Evolutionary conservation across 768 basidiomycete genomes (phyloP).

Genomic region (Kwoniella sp.): DNA sequence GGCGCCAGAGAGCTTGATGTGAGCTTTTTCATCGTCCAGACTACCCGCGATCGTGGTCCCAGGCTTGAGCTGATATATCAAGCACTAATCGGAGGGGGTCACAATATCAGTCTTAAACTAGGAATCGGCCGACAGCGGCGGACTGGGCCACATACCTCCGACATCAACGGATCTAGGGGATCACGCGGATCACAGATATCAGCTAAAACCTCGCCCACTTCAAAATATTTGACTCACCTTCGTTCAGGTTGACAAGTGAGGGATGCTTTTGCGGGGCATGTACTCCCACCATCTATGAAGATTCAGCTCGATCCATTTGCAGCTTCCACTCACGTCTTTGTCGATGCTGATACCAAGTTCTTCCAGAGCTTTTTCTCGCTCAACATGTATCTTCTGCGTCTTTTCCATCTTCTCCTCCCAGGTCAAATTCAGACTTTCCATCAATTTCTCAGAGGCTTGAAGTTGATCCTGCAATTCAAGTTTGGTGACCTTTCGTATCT

Average conservation of each 20-base stretch:
- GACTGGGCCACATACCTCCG: slow-evolving; percentile 65
- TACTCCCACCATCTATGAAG: slow-evolving; percentile 77
- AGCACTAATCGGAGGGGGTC: slow-evolving; percentile 30
- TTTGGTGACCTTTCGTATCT: slow-evolving; percentile 92
- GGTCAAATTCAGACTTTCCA: slow-evolving; percentile 89
- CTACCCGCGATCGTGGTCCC: slow-evolving; percentile 84
- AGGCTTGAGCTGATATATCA: slow-evolving; percentile 75
- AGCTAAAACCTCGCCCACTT: slow-evolving; percentile 12
- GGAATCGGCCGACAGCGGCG: no score
- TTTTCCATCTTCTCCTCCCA: slow-evolving; percentile 83
- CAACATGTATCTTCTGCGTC: slow-evolving; percentile 92
- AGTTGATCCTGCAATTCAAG: slow-evolving; percentile 97
- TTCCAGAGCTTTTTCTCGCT: slow-evolving; percentile 95
- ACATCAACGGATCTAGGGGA: slow-evolving; percentile 83
- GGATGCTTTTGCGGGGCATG: slow-evolving; percentile 87
- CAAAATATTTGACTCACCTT: slow-evolving; percentile 35
- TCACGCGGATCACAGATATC: slow-evolving; percentile 58
- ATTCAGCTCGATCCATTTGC: slow-evolving; percentile 48
- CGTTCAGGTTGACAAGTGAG: slow-evolving; percentile 55
- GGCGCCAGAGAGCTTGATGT: slow-evolving; percentile 88
- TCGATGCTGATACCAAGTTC: slow-evolving; percentile 97
- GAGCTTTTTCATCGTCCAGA: slow-evolving; percentile 73
- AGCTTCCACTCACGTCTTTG: slow-evolving; percentile 62
- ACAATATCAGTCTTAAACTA: no score
- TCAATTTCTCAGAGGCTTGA: slow-evolving; percentile 72